Conservation (phyloP, 2,329 filamentous ascomycete species). For the Thermothelomyces thermophilus region DNA sequence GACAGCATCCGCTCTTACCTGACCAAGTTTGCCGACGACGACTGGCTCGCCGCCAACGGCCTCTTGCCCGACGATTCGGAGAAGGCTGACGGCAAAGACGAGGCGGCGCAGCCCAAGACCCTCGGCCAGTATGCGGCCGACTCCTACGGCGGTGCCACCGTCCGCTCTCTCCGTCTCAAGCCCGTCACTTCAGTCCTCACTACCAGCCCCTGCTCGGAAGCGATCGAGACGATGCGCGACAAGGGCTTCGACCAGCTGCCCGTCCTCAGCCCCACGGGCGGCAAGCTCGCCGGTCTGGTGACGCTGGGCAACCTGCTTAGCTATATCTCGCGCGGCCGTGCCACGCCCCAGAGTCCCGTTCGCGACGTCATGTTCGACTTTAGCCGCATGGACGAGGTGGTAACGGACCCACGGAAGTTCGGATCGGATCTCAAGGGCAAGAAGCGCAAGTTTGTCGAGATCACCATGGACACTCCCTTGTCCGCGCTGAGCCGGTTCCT, state of each 20-base stretch:
- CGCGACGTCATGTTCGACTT: constrained; percentile 97
- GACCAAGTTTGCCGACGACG: constrained; percentile 97
- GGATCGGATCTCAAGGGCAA: constrained; percentile 36
- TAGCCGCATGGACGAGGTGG: constrained; percentile 74
- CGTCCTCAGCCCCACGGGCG: constrained; percentile 64
- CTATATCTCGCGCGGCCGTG: constrained; percentile 79
- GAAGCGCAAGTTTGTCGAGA: constrained; percentile 79
- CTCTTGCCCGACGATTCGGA: constrained; percentile 59
- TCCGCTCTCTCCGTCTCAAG: constrained; percentile 79
- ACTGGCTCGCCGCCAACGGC: constrained; percentile 96
- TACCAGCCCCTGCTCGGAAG: constrained; percentile 68
- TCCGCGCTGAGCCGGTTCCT: constrained; percentile 84
- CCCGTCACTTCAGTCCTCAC: constrained; percentile 80
- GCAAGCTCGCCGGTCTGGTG: constrained; percentile 79
- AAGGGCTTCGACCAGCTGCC: constrained; percentile 97
- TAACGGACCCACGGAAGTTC: constrained; percentile 75
- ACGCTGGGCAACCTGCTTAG: constrained; percentile 92
- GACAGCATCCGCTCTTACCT: constrained; percentile 97
- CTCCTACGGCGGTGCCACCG: constrained; percentile 70
- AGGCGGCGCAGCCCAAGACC: constrained; percentile 32
- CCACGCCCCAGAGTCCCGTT: constrained; percentile 65
- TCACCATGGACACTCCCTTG: constrained; percentile 83
- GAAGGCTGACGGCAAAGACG: constrained; percentile 39
- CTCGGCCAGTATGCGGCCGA: constrained; percentile 45
- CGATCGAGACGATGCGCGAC: constrained; percentile 96